A percentile compares a stretch with the other conserved stretches of the same genome.
Evolutionary conservation across 768 basidiomycete genomes (phyloP).

Genomic region (Phanerochaete sordida): DNA sequence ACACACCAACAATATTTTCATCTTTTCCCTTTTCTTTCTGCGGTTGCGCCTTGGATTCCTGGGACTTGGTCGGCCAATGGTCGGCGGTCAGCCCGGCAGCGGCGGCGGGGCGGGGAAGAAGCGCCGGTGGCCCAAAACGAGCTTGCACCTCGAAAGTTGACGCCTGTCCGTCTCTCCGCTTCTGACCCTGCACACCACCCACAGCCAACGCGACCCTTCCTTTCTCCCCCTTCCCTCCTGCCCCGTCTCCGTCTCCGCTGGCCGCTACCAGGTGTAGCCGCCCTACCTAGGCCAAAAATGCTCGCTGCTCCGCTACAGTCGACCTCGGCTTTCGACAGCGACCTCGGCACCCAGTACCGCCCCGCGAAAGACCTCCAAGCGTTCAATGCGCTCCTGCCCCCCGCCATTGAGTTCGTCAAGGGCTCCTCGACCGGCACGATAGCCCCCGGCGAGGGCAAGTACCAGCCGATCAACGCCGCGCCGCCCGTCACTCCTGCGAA

Average conservation of each 20-base stretch:
- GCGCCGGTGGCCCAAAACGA: neutral
- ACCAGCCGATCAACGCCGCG: conserved; percentile 70
- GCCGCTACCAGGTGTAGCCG: neutral
- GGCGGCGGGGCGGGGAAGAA: neutral
- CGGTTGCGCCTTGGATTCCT: neutral
- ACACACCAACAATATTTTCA: neutral
- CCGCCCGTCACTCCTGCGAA: neutral
- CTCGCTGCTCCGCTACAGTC: conserved; percentile 64
- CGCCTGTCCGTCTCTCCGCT: conserved; percentile 1
- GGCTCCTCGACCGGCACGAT: conserved; percentile 77
- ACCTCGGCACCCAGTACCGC: conserved; percentile 47
- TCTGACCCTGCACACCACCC: neutral
- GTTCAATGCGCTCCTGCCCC: conserved; percentile 75
- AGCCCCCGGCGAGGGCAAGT: conserved; percentile 70
- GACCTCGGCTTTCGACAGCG: conserved; percentile 52
- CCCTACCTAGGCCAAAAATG: conserved; percentile 39
- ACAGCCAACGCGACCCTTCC: neutral
- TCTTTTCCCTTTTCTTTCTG: too few species aligned
- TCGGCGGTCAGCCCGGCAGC: neutral
- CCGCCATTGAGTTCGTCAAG: conserved; percentile 81
- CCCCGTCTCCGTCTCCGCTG: neutral
- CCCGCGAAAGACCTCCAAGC: conserved; percentile 70
- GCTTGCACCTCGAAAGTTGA: neutral
- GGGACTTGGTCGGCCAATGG: neutral
- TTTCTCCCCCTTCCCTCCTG: neutral